Evolutionary conservation across 371 early-diverging fungal species (phyloP).

Genomic region (Saksenaea oblongispora): DNA sequence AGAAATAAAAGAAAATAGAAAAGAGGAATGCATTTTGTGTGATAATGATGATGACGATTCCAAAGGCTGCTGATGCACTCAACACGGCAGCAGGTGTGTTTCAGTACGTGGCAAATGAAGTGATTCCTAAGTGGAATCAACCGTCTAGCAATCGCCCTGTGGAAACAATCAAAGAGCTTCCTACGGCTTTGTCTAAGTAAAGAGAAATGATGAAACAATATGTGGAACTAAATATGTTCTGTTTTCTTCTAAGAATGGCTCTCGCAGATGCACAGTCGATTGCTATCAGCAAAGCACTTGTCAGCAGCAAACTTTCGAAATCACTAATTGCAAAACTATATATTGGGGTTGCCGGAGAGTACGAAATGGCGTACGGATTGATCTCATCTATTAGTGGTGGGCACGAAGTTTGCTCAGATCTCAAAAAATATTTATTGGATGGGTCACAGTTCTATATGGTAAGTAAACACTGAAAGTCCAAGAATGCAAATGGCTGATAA

Average conservation of each 20-base stretch:
- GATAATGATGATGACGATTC: constrained; percentile 1
- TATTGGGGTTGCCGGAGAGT: constrained; percentile 63
- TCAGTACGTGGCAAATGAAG: constrained; percentile 52
- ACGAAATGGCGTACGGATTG: constrained; percentile 63
- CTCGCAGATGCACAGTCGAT: constrained; percentile 53
- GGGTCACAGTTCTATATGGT: constrained; percentile 57
- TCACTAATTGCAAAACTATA: constrained; percentile 62
- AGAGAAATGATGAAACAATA: neutral
- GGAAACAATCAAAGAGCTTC: constrained; percentile 46
- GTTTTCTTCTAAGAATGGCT: constrained; percentile 37
- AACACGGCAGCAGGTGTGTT: constrained; percentile 63
- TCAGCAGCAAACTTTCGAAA: constrained; percentile 47
- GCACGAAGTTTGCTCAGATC: constrained; percentile 57
- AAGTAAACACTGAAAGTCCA: neutral
- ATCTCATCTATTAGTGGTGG: constrained; percentile 57
- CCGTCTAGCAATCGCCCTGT: constrained; percentile 36
- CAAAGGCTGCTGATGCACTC: constrained; percentile 55
- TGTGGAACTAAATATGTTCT: neutral
- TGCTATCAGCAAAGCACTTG: constrained; percentile 49
- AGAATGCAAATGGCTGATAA: neutral
- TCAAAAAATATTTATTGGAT: constrained; percentile 59
- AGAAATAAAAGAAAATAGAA: neutral
- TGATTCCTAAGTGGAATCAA: constrained; percentile 54
- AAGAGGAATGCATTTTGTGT: neutral
- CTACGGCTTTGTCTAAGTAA: constrained; percentile 56